Evolutionary conservation across 352 stramenopile genomes (phyloP).

Genomic region (Globisporangium nunn): DNA sequence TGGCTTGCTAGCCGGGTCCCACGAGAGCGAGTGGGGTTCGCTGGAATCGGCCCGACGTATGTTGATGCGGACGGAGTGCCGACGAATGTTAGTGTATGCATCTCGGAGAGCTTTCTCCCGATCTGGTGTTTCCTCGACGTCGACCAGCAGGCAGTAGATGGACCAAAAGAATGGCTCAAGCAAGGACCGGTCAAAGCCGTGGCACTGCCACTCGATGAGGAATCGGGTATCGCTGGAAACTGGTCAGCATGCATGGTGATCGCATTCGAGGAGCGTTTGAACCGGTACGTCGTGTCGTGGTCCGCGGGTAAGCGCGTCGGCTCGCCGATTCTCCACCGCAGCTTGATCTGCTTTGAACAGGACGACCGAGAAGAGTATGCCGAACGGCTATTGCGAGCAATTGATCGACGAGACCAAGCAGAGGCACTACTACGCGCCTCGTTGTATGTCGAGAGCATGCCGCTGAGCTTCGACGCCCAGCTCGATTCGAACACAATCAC

Average conservation of each 20-base stretch:
- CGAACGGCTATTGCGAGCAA: constrained; percentile 27
- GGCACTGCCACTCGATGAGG: constrained; percentile 53
- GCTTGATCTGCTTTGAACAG: constrained; percentile 55
- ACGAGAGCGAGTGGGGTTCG: constrained; percentile 39
- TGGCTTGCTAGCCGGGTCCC: constrained; percentile 43
- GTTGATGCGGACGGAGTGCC: background rate
- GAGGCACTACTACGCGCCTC: constrained; percentile 54
- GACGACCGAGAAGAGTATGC: constrained; percentile 45
- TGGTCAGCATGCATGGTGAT: constrained; percentile 79
- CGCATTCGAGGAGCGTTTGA: constrained; percentile 36
- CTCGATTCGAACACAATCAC: constrained; percentile 61
- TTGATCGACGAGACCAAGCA: constrained; percentile 44
- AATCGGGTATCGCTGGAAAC: constrained; percentile 39
- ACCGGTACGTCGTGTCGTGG: constrained; percentile 69
- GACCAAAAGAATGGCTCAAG: constrained; percentile 17
- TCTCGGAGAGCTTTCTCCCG: constrained; percentile 47
- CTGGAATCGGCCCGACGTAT: constrained; percentile 17
- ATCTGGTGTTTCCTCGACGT: constrained; percentile 72
- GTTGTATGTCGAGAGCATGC: constrained; percentile 75
- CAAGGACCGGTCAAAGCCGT: constrained; percentile 50
- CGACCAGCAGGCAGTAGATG: constrained; percentile 15
- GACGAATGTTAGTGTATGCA: constrained; percentile 13
- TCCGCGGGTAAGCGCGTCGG: constrained; percentile 66
- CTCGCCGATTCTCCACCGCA: constrained; percentile 49
- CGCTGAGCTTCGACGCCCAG: constrained; percentile 53